Conservation (phyloP, 192 early-diverging fungal genomes). For the Mortierella antarctica region DNA sequence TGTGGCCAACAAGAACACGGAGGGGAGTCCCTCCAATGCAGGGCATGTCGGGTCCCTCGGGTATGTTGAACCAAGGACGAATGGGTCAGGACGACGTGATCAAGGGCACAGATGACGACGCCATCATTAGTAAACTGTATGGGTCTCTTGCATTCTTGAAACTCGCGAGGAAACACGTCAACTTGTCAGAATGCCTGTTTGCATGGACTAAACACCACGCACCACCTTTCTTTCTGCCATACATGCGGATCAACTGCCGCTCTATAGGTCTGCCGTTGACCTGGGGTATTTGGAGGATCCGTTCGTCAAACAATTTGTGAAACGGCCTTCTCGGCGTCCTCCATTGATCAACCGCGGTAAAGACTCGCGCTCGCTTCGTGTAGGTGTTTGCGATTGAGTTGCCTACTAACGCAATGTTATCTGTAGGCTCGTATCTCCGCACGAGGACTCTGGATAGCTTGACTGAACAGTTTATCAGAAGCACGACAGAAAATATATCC, state of each 20-base stretch:
- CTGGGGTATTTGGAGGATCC: conserved; percentile 87
- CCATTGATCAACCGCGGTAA: conserved; percentile 94
- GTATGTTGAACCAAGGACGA: neutral
- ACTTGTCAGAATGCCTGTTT: neutral
- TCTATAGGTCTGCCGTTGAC: conserved; percentile 77
- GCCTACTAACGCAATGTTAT: neutral
- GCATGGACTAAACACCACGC: neutral
- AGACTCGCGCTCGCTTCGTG: neutral
- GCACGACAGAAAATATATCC: conserved; percentile 3
- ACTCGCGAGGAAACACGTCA: neutral
- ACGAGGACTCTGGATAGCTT: conserved; percentile 73
- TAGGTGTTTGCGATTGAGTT: conserved; percentile 2
- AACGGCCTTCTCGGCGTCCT: conserved; percentile 74
- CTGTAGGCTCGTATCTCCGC: conserved; percentile 81
- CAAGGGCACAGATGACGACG: conserved; percentile 93
- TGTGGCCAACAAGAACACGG: conserved; percentile 9
- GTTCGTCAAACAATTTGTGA: conserved; percentile 85
- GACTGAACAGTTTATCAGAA: conserved; percentile 70
- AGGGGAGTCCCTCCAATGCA: conserved; percentile 4
- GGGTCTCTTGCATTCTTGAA: conserved; percentile 15
- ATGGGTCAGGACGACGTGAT: conserved; percentile 73
- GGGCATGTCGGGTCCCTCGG: neutral
- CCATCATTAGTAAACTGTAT: conserved; percentile 84
- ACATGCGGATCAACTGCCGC: neutral
- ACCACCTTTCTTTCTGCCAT: neutral